Conservation (phyloP, 192 early-diverging fungal species). For the Coemansia sp. region DNA sequence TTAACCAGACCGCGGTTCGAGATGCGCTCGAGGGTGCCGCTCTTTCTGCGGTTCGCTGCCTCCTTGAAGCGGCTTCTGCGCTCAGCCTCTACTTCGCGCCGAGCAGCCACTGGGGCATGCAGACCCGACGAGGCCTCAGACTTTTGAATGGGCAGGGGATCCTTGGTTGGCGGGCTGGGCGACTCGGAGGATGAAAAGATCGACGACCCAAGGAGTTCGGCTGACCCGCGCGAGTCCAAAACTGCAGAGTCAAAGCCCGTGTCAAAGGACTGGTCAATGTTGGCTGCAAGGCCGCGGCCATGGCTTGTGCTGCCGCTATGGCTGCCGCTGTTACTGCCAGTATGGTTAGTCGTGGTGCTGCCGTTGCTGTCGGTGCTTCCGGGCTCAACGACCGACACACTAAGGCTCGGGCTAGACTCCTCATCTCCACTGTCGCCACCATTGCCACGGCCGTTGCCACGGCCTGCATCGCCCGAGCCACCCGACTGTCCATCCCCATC, state of each 20-base stretch:
- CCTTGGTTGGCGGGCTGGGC: neutral
- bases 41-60: slow-evolving; percentile 45
- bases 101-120: slow-evolving; percentile 8
- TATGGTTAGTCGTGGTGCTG: slow-evolving; percentile 26
- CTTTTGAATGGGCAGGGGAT: neutral
- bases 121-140: neutral
- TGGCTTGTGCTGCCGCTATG: slow-evolving; percentile 26
- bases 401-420: slow-evolving; percentile 24
- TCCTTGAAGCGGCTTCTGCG: slow-evolving; percentile 32
- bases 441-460: slow-evolving; percentile 3
- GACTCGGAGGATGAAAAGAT: slow-evolving; percentile 42
- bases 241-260: slow-evolving; percentile 7
- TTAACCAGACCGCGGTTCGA: slow-evolving; percentile 44
- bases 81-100: slow-evolving; percentile 23
- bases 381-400: slow-evolving; percentile 19
- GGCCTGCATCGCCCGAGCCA: neutral
- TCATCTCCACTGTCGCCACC: slow-evolving; percentile 17
- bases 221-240: slow-evolving; percentile 27
- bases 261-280: slow-evolving; percentile 3
- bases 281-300: slow-evolving; percentile 35
- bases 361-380: slow-evolving; percentile 25
- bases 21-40: slow-evolving; percentile 45
- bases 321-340: slow-evolving; percentile 11
- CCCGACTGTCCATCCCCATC: slow-evolving; percentile 1
- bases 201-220: slow-evolving; percentile 32